These are phyloP conservation scores for Styphnolobium japonicum DNA, from an alignment of 306 rosid species.

Conservation along the genomic window DNA sequence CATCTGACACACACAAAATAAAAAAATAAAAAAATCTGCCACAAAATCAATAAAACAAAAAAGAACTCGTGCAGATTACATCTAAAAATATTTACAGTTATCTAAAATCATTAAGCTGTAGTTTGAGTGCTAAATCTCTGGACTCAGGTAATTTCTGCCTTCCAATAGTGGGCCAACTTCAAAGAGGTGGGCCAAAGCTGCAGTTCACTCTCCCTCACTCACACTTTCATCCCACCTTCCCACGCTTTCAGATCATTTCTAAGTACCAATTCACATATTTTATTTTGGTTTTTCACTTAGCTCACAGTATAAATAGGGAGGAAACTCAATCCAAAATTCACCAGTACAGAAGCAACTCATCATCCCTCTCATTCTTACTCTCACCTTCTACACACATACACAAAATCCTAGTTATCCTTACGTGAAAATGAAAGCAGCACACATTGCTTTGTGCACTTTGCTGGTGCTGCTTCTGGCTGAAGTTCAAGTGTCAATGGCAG, in stretches of 20 bases:
- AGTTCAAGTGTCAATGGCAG: constrained; percentile 56
- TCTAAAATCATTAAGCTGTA: constrained; percentile 20
- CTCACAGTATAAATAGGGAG: constrained; percentile 60
- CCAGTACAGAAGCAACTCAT: constrained; percentile 26
- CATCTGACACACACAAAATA: neutral
- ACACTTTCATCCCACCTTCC: neutral
- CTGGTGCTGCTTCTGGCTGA: constrained; percentile 49
- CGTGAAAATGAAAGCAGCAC: constrained; percentile 70
- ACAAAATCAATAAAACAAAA: neutral
- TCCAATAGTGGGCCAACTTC: constrained; percentile 10
- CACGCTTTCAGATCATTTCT: neutral
- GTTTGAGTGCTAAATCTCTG: constrained; percentile 19
- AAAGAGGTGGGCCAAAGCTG: constrained; percentile 6
- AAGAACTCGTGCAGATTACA: neutral
- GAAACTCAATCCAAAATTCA: constrained; percentile 40
- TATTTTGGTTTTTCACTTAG: neutral
- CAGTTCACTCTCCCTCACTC: neutral
- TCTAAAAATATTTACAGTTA: neutral
- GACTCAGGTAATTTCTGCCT: neutral
- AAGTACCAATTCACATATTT: neutral
- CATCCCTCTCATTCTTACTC: neutral
- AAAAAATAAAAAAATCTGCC: no score
- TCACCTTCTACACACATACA: neutral
- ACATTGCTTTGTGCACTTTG: constrained; percentile 51
- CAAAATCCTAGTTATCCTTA: neutral